Conservation (phyloP, 2,329 filamentous ascomycete genomes). For the Talaromyces sp. region DNA sequence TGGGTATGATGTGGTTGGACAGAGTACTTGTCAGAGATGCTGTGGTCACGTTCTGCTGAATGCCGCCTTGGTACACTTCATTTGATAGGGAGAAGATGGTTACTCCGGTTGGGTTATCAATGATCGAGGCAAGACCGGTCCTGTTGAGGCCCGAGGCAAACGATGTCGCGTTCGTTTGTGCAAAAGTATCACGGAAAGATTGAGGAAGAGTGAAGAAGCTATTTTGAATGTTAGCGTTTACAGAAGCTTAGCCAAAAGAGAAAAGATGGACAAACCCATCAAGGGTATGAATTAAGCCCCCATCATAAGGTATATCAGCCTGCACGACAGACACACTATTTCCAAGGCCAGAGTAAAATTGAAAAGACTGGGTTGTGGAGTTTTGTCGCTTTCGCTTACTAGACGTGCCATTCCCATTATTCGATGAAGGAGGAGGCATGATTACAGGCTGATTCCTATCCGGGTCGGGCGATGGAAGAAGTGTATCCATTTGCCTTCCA, state of each 20-base stretch:
- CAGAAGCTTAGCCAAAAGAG: not conserved
- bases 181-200: slow-evolving; percentile 7
- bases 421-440: not conserved
- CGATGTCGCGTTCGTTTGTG: slow-evolving; percentile 2
- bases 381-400: slow-evolving; percentile 3
- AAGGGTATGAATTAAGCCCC: slow-evolving; percentile 8
- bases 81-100: slow-evolving; percentile 6
- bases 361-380: not conserved
- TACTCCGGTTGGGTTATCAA: not conserved
- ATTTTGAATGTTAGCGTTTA: not conserved
- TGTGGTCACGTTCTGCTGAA: not conserved
- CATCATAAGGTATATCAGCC: slow-evolving; percentile 7
- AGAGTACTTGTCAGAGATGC: not conserved
- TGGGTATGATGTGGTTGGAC: slow-evolving; percentile 11
- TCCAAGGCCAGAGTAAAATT: slow-evolving; percentile 8
- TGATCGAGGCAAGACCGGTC: not conserved
- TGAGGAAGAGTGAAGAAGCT: slow-evolving; percentile 11
- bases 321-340: slow-evolving; percentile 9
- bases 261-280: slow-evolving; percentile 13
- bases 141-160: not conserved
- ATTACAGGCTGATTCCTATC: slow-evolving; percentile 3
- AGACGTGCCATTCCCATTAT: not conserved
- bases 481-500: not conserved
- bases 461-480: not conserved
- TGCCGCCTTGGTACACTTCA: slow-evolving; percentile 2